These are phyloP conservation scores for Amanita inopinata DNA, from an alignment of 768 basidiomycete species.

Conservation along the genomic window DNA sequence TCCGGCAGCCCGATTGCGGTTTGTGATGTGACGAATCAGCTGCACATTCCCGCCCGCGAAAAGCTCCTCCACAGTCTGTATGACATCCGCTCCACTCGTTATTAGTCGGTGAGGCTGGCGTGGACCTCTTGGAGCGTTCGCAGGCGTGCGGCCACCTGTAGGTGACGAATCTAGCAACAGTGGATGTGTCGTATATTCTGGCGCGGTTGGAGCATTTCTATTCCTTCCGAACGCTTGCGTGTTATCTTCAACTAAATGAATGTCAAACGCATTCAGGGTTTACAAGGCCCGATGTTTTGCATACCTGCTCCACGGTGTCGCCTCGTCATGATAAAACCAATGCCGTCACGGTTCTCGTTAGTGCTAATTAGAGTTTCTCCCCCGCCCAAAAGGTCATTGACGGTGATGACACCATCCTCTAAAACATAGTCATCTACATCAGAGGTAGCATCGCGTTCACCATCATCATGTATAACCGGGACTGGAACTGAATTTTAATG, in stretches of 20 bases:
- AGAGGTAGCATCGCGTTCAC: slow-evolving; percentile 52
- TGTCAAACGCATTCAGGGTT: slow-evolving; percentile 7
- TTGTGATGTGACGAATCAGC: slow-evolving; percentile 74
- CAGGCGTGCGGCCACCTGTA: slow-evolving; percentile 30
- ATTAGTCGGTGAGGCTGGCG: slow-evolving; percentile 51
- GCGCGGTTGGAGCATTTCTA: slow-evolving; percentile 41
- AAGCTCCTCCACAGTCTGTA: slow-evolving; percentile 73
- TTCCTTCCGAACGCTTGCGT: slow-evolving; percentile 55
- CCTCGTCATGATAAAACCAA: slow-evolving; percentile 42
- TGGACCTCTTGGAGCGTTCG: slow-evolving; percentile 34
- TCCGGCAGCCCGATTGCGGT: slow-evolving; percentile 43
- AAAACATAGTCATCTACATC: slow-evolving; percentile 55
- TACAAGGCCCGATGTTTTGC: slow-evolving; percentile 11
- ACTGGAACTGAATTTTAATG: slow-evolving; percentile 28
- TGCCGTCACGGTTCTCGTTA: slow-evolving; percentile 31
- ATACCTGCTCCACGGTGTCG: slow-evolving; percentile 41
- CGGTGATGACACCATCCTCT: slow-evolving; percentile 25
- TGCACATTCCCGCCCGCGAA: slow-evolving; percentile 77
- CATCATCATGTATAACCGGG: slow-evolving; percentile 52
- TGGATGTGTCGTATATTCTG: slow-evolving; percentile 74
- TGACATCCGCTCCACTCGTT: slow-evolving; percentile 44
- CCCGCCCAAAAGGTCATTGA: slow-evolving; percentile 47
- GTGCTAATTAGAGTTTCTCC: slow-evolving; percentile 41
- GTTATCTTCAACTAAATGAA: slow-evolving; percentile 37
- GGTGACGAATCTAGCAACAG: slow-evolving; percentile 60